Evolutionary conservation across 805 yeast species (phyloP).

Genomic region (Candida pseudoglaebosa): DNA sequence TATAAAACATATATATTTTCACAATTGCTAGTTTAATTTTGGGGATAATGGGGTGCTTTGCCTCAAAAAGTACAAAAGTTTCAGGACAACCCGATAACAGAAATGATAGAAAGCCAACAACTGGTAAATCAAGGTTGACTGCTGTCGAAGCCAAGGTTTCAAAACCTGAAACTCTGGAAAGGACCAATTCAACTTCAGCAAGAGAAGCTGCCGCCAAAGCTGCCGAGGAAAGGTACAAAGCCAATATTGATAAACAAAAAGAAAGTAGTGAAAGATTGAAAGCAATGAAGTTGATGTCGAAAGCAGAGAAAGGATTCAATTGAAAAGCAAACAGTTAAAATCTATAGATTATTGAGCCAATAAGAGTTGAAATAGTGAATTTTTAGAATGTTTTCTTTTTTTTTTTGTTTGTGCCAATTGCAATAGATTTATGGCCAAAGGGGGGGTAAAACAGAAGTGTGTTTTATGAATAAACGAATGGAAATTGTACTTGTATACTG

Average conservation of each 20-base stretch:
- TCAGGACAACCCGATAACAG: background rate
- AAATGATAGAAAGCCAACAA: slow-evolving; percentile 1
- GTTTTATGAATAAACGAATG: no score
- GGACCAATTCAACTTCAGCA: slow-evolving; percentile 9
- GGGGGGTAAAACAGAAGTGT: no score
- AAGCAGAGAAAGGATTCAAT: slow-evolving; percentile 33
- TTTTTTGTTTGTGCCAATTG: no score
- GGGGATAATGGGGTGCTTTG: slow-evolving; percentile 23
- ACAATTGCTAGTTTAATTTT: slow-evolving; percentile 1
- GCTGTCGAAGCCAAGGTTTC: slow-evolving; percentile 10
- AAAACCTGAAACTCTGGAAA: background rate
- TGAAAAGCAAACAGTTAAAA: no score
- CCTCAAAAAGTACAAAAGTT: slow-evolving; percentile 13
- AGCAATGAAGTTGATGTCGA: slow-evolving; percentile 26
- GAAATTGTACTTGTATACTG: no score
- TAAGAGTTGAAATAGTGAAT: no score
- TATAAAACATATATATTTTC: background rate
- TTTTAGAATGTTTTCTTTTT: no score
- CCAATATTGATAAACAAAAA: slow-evolving; percentile 22
- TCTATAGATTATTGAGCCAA: no score
- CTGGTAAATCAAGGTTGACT: slow-evolving; percentile 13
- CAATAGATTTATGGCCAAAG: no score
- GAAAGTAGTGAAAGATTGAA: slow-evolving; percentile 28
- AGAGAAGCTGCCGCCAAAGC: slow-evolving; percentile 37
- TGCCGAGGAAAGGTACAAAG: slow-evolving; percentile 32